Conservation (phyloP, 2,329 filamentous ascomycete genomes). For the Venturia effusa region DNA sequence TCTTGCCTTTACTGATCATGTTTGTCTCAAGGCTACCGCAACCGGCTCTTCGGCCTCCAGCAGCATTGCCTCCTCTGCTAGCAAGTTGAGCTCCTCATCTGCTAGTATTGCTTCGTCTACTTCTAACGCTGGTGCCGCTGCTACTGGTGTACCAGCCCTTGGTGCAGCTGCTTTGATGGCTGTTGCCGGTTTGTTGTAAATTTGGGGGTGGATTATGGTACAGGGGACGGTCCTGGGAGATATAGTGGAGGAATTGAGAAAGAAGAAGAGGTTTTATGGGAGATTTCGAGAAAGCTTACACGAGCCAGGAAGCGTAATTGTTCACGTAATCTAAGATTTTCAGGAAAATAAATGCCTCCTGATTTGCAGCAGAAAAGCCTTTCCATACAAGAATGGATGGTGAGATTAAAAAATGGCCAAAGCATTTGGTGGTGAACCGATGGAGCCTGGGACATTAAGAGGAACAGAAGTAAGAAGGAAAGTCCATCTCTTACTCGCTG, state of each 20-base stretch:
- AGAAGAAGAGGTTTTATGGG: no score
- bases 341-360: no score
- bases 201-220: not conserved
- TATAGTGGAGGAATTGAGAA: not conserved
- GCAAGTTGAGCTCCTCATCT: not conserved
- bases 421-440: constrained; percentile 28
- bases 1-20: not conserved
- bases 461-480: constrained; percentile 39
- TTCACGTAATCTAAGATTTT: no score
- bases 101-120: not conserved
- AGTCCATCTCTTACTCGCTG: constrained; percentile 26
- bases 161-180: not conserved
- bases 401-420: constrained; percentile 25
- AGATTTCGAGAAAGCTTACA: no score
- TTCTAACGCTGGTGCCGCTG: not conserved
- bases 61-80: not conserved
- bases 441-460: constrained; percentile 32
- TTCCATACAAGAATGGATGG: not conserved
- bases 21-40: not conserved
- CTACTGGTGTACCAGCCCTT: not conserved
- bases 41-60: not conserved
- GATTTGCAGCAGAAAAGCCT: not conserved
- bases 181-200: not conserved
- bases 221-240: not conserved
- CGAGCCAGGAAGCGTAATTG: no score